Percentiles rank a stretch among this genome's conserved stretches.
phyloP scores from a whole-genome alignment of 352 stramenopile genomes.

The Aphanomyces cochlioides region DNA sequence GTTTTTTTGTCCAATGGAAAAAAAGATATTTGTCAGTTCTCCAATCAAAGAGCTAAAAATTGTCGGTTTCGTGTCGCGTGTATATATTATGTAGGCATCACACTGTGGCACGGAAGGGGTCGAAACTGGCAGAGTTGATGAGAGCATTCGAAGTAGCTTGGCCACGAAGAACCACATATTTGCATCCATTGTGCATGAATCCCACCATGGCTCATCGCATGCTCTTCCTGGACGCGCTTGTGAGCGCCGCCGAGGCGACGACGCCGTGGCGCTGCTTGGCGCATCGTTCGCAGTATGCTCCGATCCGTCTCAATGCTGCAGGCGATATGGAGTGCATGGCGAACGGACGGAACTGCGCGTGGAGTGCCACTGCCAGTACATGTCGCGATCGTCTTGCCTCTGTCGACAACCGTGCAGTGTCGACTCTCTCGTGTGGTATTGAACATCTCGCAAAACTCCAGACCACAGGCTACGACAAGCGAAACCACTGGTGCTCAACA shows the following conservation, averaged over 20 bases:
- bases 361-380: background rate
- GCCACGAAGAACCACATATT: too few relatives aligned
- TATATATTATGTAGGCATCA: too few relatives aligned
- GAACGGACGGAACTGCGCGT: background rate
- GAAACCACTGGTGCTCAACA: conserved; percentile 2
- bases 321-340: conserved; percentile 3
- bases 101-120: too few relatives aligned
- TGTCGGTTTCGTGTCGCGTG: too few relatives aligned
- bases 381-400: background rate
- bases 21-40: too few relatives aligned
- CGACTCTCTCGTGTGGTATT: background rate
- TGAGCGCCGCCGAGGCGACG: background rate
- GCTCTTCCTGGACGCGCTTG: background rate
- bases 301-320: background rate
- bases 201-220: background rate
- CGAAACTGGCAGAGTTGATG: too few relatives aligned
- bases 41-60: too few relatives aligned
- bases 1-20: too few relatives aligned
- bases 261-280: conserved; percentile 3
- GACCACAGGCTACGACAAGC: background rate
- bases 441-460: background rate
- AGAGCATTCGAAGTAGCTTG: too few relatives aligned
- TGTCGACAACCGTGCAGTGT: background rate
- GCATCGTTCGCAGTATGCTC: background rate
- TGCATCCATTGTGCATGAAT: too few relatives aligned